Evolutionary conservation across 768 basidiomycete species (phyloP).

Genomic region (Cystoderma amianthinum): DNA sequence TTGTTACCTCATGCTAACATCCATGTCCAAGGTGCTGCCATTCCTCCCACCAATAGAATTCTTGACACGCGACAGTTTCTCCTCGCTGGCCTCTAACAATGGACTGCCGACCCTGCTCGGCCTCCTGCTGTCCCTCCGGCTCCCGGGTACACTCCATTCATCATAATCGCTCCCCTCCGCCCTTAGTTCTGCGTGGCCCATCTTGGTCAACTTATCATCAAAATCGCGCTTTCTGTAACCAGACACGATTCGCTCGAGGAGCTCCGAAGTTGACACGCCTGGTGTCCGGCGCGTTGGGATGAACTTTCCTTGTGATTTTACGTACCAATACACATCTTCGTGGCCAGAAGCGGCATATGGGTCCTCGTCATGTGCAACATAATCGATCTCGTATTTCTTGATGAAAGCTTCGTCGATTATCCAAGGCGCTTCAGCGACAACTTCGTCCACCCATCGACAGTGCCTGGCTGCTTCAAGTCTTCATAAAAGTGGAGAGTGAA

Average conservation of each 20-base stretch:
- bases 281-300: constrained; percentile 93
- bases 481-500: too few species aligned
- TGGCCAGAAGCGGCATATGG: constrained; percentile 77
- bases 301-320: constrained; percentile 89
- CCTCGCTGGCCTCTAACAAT: not conserved
- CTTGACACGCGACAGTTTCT: not conserved
- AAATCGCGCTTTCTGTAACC: constrained; percentile 82
- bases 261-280: constrained; percentile 87
- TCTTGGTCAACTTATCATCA: constrained; percentile 85
- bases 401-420: constrained; percentile 77
- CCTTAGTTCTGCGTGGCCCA: constrained; percentile 70
- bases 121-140: constrained; percentile 23
- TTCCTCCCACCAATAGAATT: not conserved
- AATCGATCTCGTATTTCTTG: constrained; percentile 85
- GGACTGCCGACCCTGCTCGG: constrained; percentile 14
- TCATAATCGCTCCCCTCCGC: constrained; percentile 58
- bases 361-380: constrained; percentile 93
- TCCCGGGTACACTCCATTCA: constrained; percentile 21
- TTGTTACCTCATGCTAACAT: too few species aligned
- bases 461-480: constrained; percentile 90
- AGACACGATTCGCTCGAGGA: constrained; percentile 87
- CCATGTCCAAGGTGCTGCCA: not conserved
- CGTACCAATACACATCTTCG: constrained; percentile 80
- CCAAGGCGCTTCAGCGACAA: constrained; percentile 91
- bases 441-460: constrained; percentile 95